phyloP scores from a whole-genome alignment of 2,329 filamentous ascomycete species.

The Talaromyces sp. region DNA sequence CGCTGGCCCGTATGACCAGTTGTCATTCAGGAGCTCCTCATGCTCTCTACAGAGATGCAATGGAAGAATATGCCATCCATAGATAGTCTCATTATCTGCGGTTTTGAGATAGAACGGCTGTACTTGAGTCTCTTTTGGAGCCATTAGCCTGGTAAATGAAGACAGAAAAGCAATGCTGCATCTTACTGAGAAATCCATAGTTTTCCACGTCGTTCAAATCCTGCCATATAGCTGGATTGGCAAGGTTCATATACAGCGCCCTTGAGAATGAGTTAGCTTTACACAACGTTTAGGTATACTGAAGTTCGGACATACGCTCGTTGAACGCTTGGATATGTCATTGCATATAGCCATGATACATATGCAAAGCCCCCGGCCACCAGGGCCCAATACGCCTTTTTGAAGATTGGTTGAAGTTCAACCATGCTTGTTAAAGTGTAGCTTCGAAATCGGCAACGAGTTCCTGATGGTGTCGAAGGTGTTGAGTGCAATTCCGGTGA shows the following conservation, averaged over 20 bases:
- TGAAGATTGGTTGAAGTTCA: slow-evolving; percentile 48
- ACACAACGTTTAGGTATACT: background rate
- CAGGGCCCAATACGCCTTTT: slow-evolving; percentile 57
- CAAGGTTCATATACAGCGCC: slow-evolving; percentile 77
- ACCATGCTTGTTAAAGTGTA: slow-evolving; percentile 29
- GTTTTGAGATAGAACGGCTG: slow-evolving; percentile 78
- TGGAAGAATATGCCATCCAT: slow-evolving; percentile 88
- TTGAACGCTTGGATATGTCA: slow-evolving; percentile 71
- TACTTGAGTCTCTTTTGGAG: slow-evolving; percentile 72
- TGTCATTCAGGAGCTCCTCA: slow-evolving; percentile 60
- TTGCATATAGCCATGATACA: slow-evolving; percentile 61
- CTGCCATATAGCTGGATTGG: slow-evolving; percentile 70
- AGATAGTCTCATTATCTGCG: slow-evolving; percentile 72
- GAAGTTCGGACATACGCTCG: slow-evolving; percentile 64
- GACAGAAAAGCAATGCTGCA: background rate
- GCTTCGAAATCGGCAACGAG: background rate
- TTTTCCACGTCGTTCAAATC: slow-evolving; percentile 73
- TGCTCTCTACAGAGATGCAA: slow-evolving; percentile 72
- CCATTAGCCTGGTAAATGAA: background rate
- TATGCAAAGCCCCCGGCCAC: slow-evolving; percentile 65
- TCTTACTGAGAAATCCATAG: slow-evolving; percentile 80
- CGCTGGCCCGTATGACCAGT: slow-evolving; percentile 53
- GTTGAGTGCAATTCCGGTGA: background rate
- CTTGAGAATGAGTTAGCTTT: slow-evolving; percentile 46
- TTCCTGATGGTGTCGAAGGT: background rate